These are phyloP conservation scores for Hydrangea macrophylla DNA, from an alignment of 148 eudicot genomes.

Conservation along the genomic window DNA sequence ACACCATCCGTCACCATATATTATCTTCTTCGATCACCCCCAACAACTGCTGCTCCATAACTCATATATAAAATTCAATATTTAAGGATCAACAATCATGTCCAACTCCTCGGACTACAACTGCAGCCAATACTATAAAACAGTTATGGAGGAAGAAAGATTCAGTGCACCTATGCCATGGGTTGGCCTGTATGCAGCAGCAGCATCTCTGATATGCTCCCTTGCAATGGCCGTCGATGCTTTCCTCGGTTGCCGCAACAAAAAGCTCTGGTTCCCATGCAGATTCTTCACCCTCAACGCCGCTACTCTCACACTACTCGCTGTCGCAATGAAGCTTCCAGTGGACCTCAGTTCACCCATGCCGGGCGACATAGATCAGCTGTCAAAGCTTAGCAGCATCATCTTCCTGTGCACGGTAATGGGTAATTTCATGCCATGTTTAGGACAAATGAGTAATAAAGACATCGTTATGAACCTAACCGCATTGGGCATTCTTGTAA, in stretches of 20 bases:
- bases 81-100: no score
- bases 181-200: not conserved
- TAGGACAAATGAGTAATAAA: not conserved
- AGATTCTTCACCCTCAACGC: not conserved
- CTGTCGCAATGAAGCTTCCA: not conserved
- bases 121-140: not conserved
- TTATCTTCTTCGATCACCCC: no score
- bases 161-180: not conserved
- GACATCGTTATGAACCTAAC: conserved; percentile 18
- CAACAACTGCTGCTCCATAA: no score
- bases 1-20: no score
- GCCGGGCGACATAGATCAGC: not conserved
- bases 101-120: no score
- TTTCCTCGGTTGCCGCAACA: not conserved
- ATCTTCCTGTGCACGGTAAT: conserved; percentile 14
- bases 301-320: not conserved
- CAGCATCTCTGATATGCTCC: not conserved
- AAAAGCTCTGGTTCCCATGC: not conserved
- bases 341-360: not conserved
- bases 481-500: conserved; percentile 23
- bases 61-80: no score
- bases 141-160: not conserved
- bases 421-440: conserved; percentile 3
- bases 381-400: conserved; percentile 20
- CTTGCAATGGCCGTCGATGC: no score